Evolutionary conservation across 768 basidiomycete genomes (phyloP).

Genomic region (Suillus subaureus): DNA sequence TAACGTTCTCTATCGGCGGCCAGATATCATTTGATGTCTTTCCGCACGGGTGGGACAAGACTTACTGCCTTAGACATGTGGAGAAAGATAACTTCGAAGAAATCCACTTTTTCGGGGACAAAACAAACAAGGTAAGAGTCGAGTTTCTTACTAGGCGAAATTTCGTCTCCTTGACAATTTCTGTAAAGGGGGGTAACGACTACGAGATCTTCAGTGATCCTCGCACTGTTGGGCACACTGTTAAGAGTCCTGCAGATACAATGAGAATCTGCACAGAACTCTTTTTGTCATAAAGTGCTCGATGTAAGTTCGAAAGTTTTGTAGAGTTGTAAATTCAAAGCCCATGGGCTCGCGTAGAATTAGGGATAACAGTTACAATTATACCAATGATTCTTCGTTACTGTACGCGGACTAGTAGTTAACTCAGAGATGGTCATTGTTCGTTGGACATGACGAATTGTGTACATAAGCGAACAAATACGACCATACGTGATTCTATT

Average conservation of each 20-base stretch:
- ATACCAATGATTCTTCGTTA: neutral
- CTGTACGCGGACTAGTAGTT: neutral
- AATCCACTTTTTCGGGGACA: slow-evolving; percentile 99
- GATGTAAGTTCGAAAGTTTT: neutral
- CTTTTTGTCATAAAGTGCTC: slow-evolving; percentile 44
- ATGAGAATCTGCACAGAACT: slow-evolving; percentile 65
- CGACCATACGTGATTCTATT: slow-evolving; percentile 32
- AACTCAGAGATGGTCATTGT: neutral
- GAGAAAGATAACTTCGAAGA: slow-evolving; percentile 86
- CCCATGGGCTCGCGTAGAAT: neutral
- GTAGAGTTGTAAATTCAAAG: too few relatives aligned
- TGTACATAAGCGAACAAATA: slow-evolving; percentile 22
- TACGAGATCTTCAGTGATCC: slow-evolving; percentile 85
- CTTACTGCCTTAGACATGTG: slow-evolving; percentile 82
- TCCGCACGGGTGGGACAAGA: slow-evolving; percentile 96
- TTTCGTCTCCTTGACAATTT: slow-evolving; percentile 9
- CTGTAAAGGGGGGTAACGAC: slow-evolving; percentile 89
- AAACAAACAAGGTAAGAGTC: slow-evolving; percentile 62
- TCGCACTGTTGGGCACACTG: slow-evolving; percentile 86
- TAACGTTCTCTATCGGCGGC: slow-evolving; percentile 90
- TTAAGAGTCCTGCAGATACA: slow-evolving; percentile 77
- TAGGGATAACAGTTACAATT: neutral
- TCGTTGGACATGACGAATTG: neutral
- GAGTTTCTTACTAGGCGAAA: neutral
- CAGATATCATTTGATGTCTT: slow-evolving; percentile 96